A percentile compares a stretch with the other conserved stretches of the same genome.
Conservation (phyloP, 148 eudicot genomes). For the Fagopyrum esculentum region DNA sequence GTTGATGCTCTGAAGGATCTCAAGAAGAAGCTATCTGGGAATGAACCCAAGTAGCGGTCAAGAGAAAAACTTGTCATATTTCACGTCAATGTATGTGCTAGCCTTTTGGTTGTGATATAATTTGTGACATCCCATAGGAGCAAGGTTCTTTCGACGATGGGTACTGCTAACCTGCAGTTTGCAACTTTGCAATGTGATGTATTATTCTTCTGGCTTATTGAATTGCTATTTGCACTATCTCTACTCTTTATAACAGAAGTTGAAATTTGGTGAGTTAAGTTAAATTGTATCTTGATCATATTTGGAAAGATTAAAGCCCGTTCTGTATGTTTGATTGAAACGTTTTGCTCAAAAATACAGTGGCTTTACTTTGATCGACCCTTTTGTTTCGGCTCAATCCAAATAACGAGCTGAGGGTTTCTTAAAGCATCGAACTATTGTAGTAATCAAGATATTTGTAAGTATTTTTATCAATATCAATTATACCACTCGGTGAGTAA, state of each 20-base stretch:
- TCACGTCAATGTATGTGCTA: neutral
- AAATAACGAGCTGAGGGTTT: too few species aligned
- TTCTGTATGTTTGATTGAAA: too few species aligned
- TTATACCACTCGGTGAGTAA: too few species aligned
- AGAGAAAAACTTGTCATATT: neutral
- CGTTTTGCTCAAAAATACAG: too few species aligned
- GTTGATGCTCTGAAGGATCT: conserved; percentile 91
- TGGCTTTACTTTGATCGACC: too few species aligned
- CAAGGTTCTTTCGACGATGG: neutral
- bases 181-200: neutral
- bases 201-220: neutral
- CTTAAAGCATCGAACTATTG: too few species aligned
- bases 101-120: neutral
- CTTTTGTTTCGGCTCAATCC: too few species aligned
- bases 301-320: too few species aligned
- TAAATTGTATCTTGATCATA: too few species aligned
- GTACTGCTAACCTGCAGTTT: neutral
- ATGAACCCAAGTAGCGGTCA: conserved; percentile 25
- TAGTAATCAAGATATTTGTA: too few species aligned
- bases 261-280: too few species aligned
- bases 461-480: too few species aligned
- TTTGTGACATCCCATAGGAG: neutral
- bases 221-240: neutral
- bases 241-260: neutral
- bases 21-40: conserved; percentile 56